phyloP scores from a whole-genome alignment of 2,329 filamentous ascomycete species.

The Talaromyces piceae region DNA sequence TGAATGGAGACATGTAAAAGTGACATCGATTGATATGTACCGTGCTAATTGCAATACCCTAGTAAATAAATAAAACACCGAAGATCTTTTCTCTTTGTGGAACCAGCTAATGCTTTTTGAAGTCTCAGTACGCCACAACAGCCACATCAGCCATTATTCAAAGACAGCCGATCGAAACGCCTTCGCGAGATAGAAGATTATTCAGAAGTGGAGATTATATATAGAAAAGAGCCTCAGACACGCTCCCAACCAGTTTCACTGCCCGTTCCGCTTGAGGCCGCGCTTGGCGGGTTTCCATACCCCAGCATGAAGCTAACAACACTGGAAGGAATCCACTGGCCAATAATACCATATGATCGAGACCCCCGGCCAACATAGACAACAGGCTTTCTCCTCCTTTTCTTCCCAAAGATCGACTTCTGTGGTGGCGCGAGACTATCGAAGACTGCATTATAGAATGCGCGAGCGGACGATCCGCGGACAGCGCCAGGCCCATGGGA shows the following conservation, averaged over 20 bases:
- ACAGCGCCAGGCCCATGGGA: conserved; percentile 31
- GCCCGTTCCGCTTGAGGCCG: conserved; percentile 22
- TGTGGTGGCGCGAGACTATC: conserved; percentile 63
- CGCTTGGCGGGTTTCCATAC: conserved; percentile 39
- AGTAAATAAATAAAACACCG: too few species aligned
- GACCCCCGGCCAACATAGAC: conserved; percentile 80
- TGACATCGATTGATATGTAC: too few species aligned
- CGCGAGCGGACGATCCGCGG: conserved; percentile 64
- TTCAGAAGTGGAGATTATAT: background rate
- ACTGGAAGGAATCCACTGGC: conserved; percentile 66
- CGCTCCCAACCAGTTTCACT: conserved; percentile 32
- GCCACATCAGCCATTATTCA: too few species aligned
- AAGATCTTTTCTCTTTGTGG: too few species aligned
- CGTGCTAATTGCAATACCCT: too few species aligned
- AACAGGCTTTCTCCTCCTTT: conserved; percentile 42
- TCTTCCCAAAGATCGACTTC: conserved; percentile 33
- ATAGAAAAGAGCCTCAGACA: conserved; percentile 14
- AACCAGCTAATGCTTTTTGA: too few species aligned
- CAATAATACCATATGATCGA: conserved; percentile 76
- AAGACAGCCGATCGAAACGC: too few species aligned
- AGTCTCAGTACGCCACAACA: too few species aligned
- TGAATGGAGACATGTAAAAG: too few species aligned
- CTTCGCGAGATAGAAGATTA: too few species aligned
- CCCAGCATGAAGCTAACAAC: conserved; percentile 95
- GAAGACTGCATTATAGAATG: conserved; percentile 80